Conservation (phyloP, 2,329 filamentous ascomycete species). For the Colletotrichum sp. region DNA sequence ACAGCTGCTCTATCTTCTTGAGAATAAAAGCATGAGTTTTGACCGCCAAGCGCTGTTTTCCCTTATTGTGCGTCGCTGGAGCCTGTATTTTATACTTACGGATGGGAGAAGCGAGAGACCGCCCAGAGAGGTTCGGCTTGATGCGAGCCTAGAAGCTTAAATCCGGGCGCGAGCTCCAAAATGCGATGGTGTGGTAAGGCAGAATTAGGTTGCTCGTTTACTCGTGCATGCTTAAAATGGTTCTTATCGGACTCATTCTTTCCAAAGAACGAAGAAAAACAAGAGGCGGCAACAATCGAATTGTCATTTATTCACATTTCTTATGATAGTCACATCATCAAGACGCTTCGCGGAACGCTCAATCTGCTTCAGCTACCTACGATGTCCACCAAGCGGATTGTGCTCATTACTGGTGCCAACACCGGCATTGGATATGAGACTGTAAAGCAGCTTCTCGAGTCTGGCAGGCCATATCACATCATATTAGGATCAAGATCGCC, state of each 20-base stretch:
- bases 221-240: not conserved
- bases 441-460: conserved; percentile 57
- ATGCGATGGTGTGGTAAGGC: not conserved
- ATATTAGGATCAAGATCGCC: conserved; percentile 58
- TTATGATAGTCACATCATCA: not conserved
- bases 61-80: not conserved
- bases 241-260: not conserved
- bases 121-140: not conserved
- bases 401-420: conserved; percentile 68
- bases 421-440: conserved; percentile 65
- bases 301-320: not conserved
- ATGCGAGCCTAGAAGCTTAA: not conserved
- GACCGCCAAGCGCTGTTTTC: not conserved
- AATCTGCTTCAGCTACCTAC: not conserved
- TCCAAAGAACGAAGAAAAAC: not conserved
- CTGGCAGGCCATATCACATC: conserved; percentile 56
- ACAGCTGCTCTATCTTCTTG: not conserved
- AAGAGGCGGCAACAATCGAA: not conserved
- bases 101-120: not conserved
- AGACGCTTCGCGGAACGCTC: not conserved
- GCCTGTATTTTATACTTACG: not conserved
- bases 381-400: conserved; percentile 31
- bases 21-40: not conserved
- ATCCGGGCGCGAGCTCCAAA: not conserved
- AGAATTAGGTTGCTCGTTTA: not conserved